These are phyloP conservation scores for Leptodontidium sp. DNA, from an alignment of 2,329 filamentous ascomycete species.

Conservation along the genomic window DNA sequence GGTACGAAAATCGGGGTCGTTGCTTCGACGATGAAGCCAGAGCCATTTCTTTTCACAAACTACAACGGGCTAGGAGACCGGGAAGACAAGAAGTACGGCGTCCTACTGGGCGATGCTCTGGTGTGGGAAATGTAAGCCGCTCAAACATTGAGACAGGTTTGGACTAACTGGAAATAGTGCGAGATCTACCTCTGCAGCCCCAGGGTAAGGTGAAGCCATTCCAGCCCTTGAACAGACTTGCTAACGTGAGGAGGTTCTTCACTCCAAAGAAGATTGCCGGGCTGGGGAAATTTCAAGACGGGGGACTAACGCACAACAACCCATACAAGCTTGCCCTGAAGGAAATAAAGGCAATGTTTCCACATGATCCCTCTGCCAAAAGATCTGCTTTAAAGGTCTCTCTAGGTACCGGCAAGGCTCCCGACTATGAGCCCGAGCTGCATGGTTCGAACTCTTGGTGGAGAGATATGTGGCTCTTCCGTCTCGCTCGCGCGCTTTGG, in stretches of 20 bases:
- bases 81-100: constrained; percentile 33
- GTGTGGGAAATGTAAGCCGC: constrained; percentile 40
- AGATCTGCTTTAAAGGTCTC: constrained; percentile 38
- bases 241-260: constrained; percentile 34
- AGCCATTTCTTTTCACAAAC: constrained; percentile 39
- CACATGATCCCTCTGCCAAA: constrained; percentile 26
- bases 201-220: constrained; percentile 29
- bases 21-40: constrained; percentile 35
- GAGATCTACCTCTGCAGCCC: constrained; percentile 35
- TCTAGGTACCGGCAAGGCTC: constrained; percentile 32
- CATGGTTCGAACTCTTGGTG: constrained; percentile 32
- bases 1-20: constrained; percentile 36
- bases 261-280: constrained; percentile 30
- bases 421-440: constrained; percentile 29
- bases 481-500: constrained; percentile 34
- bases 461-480: constrained; percentile 36
- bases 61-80: constrained; percentile 36
- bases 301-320: constrained; percentile 38
- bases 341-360: constrained; percentile 36
- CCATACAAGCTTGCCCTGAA: constrained; percentile 35
- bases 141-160: constrained; percentile 17
- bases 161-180: constrained; percentile 25
- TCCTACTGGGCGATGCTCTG: constrained; percentile 29
- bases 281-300: constrained; percentile 38
- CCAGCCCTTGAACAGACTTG: background rate